Evolutionary conservation across 352 stramenopile genomes (phyloP), one percentile per base, ranked within the genome.

Genomic region (Peronosclerospora sorghi): DNA sequence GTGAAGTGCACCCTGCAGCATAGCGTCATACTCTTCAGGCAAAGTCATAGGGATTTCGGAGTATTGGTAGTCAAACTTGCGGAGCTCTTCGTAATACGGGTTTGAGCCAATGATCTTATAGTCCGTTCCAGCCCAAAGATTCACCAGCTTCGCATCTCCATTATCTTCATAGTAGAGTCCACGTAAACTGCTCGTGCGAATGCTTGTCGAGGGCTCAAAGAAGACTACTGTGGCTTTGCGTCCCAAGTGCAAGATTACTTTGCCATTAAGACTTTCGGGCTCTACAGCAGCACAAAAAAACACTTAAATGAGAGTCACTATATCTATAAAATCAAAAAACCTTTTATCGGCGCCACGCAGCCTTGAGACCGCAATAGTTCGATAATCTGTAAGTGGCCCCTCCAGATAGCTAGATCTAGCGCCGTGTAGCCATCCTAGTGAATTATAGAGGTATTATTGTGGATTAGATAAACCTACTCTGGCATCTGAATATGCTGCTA

Each of bases 271-370:
- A 37, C 65, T 81, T 45, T 90, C 77, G 18, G 77, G 77, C 41
- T 90, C 77, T 84, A 37, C 6, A 42, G 29, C 17, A 54, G 14
- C 24, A 26, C 23, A 13, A 34, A 15, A 4, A 34, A 15, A 34
- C 10, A 34, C 9, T 34, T 15, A 5, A 34, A 9, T 12, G 26
- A 30, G 26, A 7, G 26, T 30, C 26, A 30, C 12, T 26, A 26
- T 26, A 26, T 3, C 21, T 26, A 26, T 26, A 6, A 26, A 26
- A 26, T 26, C 6, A 26, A 19, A 39, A 10, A 10, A 79, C 72
- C 72, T 76, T 90, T 90, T 70, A 90, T 90, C 1, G 77, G 77
- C 12, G 77, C 73, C 24, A 87, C 78, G 43, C 65, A 85, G 43
- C 74, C 74, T 44, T 90, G 77, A 7, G 77, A 87, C 14, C 77